Evolutionary conservation across 2,329 filamentous ascomycete genomes (phyloP).

Genomic region (Albophoma yamanashiensis): DNA sequence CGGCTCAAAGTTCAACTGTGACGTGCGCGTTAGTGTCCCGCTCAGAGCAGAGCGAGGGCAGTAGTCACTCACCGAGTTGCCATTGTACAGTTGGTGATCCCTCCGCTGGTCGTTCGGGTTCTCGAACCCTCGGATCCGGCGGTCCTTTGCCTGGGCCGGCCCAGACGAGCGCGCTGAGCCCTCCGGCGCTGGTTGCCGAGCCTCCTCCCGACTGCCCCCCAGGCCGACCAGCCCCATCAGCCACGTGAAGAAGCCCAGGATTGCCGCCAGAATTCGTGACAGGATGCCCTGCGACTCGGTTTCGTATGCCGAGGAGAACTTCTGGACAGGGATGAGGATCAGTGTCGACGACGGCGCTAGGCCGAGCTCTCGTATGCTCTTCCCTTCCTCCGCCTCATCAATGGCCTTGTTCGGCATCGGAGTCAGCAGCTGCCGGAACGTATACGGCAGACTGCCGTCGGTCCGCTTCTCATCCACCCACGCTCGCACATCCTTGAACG

Average conservation of each 20-base stretch:
- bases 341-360: constrained; percentile 73
- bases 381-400: constrained; percentile 62
- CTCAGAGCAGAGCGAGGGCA: neutral
- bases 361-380: constrained; percentile 57
- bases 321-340: constrained; percentile 62
- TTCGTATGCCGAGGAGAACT: constrained; percentile 30
- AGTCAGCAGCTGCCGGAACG: constrained; percentile 73
- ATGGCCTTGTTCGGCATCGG: constrained; percentile 68
- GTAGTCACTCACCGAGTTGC: constrained; percentile 62
- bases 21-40: constrained; percentile 6
- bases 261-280: constrained; percentile 16
- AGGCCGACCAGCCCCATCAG: constrained; percentile 21
- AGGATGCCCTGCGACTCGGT: constrained; percentile 15
- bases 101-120: constrained; percentile 42
- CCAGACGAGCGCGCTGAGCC: constrained; percentile 2
- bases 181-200: neutral
- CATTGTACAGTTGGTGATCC: constrained; percentile 75
- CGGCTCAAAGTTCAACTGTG: constrained; percentile 59
- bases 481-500: constrained; percentile 56
- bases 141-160: constrained; percentile 10
- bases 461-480: constrained; percentile 63
- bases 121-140: constrained; percentile 16
- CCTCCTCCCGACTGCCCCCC: constrained; percentile 6
- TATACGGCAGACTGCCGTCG: constrained; percentile 56
- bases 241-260: constrained; percentile 24